Conservation (phyloP, 2,329 filamentous ascomycete genomes). For the Pezicula rhizophila region DNA sequence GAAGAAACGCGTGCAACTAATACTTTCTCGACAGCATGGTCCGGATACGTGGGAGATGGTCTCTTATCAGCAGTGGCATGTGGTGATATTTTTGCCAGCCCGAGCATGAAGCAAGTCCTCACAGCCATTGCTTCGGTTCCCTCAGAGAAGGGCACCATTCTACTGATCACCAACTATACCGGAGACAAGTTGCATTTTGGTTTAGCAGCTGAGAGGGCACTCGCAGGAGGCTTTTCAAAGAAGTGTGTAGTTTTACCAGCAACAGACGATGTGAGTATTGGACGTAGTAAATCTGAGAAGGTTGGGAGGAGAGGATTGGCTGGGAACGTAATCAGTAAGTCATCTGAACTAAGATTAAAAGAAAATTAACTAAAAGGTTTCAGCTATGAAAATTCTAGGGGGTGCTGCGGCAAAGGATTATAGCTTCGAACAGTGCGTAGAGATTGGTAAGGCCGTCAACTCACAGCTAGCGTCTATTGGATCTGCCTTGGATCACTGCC, state of each 20-base stretch:
- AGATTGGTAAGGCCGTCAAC: constrained; percentile 23
- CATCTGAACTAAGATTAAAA: neutral
- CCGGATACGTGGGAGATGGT: constrained; percentile 56
- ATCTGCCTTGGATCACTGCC: constrained; percentile 44
- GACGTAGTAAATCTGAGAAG: constrained; percentile 43
- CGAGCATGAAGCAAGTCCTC: constrained; percentile 57
- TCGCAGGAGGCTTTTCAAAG: constrained; percentile 41
- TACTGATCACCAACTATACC: constrained; percentile 55
- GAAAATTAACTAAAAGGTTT: neutral
- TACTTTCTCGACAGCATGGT: constrained; percentile 38
- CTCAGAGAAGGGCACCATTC: constrained; percentile 48
- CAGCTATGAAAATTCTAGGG: constrained; percentile 33
- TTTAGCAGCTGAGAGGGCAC: constrained; percentile 30
- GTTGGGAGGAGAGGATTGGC: constrained; percentile 58
- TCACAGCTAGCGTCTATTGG: constrained; percentile 40
- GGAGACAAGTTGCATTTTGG: constrained; percentile 38
- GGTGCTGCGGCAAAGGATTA: constrained; percentile 18
- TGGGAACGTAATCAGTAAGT: constrained; percentile 47
- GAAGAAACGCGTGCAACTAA: neutral
- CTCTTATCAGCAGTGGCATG: constrained; percentile 55
- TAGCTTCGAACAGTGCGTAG: constrained; percentile 18
- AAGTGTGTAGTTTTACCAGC: constrained; percentile 47
- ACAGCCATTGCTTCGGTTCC: constrained; percentile 50
- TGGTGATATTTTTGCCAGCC: constrained; percentile 59
- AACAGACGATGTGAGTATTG: constrained; percentile 60